Base-by-base conservation (phyloP, 2,329 filamentous ascomycete species). In the Ambrosiella xylebori region DNA sequence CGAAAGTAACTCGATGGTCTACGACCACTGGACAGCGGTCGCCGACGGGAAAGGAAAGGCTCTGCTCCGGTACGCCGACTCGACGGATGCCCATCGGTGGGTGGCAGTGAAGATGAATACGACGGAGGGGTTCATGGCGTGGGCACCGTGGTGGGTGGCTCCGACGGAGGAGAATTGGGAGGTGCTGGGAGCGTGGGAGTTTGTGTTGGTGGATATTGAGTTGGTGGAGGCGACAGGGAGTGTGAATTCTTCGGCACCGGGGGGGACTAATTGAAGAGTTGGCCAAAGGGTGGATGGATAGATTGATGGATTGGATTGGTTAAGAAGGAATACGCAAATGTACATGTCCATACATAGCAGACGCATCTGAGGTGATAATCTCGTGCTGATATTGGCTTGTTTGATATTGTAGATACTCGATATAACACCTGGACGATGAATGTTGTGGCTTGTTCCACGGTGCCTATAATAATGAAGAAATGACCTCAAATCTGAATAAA, bases 71-170 rank as follows among this genome's bases (percentile, higher is more conserved):
- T 60, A 60, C 35, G 15, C 38, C 15, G 55, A 60, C 45, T 17
- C 37, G n/a, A 53, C 51, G 4, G 39, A 35, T 15, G 17, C 47
- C 4, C 53, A 52, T 49, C 54, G 54, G 45, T 60, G 59, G 59
- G 58, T 60, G 7, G 59, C 59, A 5, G 59, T 60, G n/a, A 55
- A 55, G 52, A 60, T 51, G 39, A 60, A 60, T 27, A 58, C 59
- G 6, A 58, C 56, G 19, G 40, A 60, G 40, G 59, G 59, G 27
- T 57, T 44, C 15, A 41, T 53, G n/a, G 59, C 51, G 37, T 60
- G 59, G 59, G 59, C 51, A 19, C 59, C 59, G 52, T 60, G 59
- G 59, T 60, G 59, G 59, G 59, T 60, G 6, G 50, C 45, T 9
- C 51, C 52, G 17, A 56, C 27, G 1, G 56, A 15, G 11, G 56